A percentile compares a stretch with the other conserved stretches of the same genome.
Conservation (phyloP, 768 basidiomycete species). For the Amanita subjunquillea region DNA sequence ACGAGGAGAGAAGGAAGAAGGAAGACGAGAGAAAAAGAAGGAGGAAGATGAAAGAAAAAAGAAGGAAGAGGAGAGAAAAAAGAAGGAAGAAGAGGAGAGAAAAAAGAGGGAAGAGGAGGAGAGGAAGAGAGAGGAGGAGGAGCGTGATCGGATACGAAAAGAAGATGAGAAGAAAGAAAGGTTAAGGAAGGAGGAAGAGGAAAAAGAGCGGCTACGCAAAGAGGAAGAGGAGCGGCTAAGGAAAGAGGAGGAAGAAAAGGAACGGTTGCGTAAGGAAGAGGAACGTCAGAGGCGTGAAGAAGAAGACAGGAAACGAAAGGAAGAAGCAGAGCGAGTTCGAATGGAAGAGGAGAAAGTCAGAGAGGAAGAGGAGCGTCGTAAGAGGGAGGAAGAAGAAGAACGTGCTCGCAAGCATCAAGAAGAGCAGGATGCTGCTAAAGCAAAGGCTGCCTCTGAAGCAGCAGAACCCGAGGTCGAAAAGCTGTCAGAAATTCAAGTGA, state of each 20-base stretch:
- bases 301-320: constrained; percentile 15
- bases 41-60: constrained; percentile 21
- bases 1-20: constrained; percentile 26
- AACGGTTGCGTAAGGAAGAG: constrained; percentile 19
- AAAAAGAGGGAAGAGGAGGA: constrained; percentile 19
- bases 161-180: constrained; percentile 18
- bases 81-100: constrained; percentile 18
- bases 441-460: constrained; percentile 22
- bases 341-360: constrained; percentile 21
- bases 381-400: constrained; percentile 18
- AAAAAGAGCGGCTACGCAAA: constrained; percentile 25
- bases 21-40: constrained; percentile 35
- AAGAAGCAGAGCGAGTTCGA: constrained; percentile 19
- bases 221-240: constrained; percentile 17
- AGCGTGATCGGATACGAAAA: constrained; percentile 18
- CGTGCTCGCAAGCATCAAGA: constrained; percentile 24
- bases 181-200: constrained; percentile 19
- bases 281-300: constrained; percentile 22
- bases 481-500: constrained; percentile 19
- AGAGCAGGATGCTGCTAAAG: constrained; percentile 30
- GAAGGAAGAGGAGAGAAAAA: constrained; percentile 25
- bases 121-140: constrained; percentile 22
- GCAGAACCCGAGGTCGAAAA: constrained; percentile 20
- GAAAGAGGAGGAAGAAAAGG: constrained; percentile 19
- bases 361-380: constrained; percentile 11